These are phyloP conservation scores for Xylaria flabelliformis DNA, from an alignment of 495 filamentous ascomycete species.

Conservation along the genomic window DNA sequence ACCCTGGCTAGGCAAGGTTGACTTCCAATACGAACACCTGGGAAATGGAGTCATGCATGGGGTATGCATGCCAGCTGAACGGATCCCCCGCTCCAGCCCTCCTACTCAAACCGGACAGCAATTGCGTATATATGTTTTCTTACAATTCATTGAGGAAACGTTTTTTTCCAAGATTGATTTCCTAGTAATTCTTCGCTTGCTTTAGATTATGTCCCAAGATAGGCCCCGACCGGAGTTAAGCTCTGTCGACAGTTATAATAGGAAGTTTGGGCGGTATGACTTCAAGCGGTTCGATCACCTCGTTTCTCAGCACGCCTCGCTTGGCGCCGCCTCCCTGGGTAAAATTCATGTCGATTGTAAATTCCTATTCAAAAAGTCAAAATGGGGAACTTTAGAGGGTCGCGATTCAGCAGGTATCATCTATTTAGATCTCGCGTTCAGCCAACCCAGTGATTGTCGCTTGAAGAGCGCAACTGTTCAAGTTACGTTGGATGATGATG, in stretches of 20 bases:
- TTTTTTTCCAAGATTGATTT: not conserved
- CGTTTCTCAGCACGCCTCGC: constrained; percentile 22
- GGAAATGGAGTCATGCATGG: not conserved
- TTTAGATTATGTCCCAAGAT: constrained; percentile 15
- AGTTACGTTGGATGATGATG: constrained; percentile 41
- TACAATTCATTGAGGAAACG: not conserved
- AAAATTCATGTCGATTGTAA: constrained; percentile 39
- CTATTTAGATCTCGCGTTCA: constrained; percentile 43
- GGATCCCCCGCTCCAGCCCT: constrained; percentile 11
- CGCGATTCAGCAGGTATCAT: constrained; percentile 41
- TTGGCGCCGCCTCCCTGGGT: constrained; percentile 28
- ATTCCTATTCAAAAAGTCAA: constrained; percentile 43
- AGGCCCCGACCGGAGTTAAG: constrained; percentile 22
- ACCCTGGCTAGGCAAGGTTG: constrained; percentile 9
- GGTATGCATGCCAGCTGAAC: constrained; percentile 20
- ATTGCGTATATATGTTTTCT: no score
- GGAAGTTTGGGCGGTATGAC: constrained; percentile 33
- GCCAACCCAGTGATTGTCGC: constrained; percentile 38
- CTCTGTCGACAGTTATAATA: constrained; percentile 26
- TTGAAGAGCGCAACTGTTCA: constrained; percentile 39
- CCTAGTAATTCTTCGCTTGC: not conserved
- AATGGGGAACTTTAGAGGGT: constrained; percentile 40
- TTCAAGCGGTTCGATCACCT: constrained; percentile 34
- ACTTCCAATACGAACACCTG: not conserved
- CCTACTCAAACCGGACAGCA: not conserved